Evolutionary conservation across 306 rosid species (phyloP).

Genomic region (peach (Prunus persica)): Prunus_persica_NCBIv2 NC_034009.1:35260001-35260500

Average conservation of each 20-base stretch:
- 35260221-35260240: background rate
- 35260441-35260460: background rate
- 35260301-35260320: slow-evolving; percentile 29
- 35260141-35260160: background rate
- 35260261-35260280: slow-evolving; percentile 18
- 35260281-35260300: slow-evolving; percentile 42
- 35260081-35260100: background rate
- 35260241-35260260: background rate
- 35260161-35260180: too few species aligned
- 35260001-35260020: background rate
- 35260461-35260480: slow-evolving; percentile 1
- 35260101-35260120: background rate
- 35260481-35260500: slow-evolving; percentile 8
- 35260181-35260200: background rate
- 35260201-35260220: background rate
- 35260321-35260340: slow-evolving; percentile 46
- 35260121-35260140: background rate
- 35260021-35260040: background rate
- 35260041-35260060: slow-evolving; percentile 2
- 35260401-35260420: slow-evolving; percentile 41
- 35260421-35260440: slow-evolving; percentile 51
- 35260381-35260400: slow-evolving; percentile 30
- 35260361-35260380: slow-evolving; percentile 32
- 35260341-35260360: slow-evolving; percentile 30
- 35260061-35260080: background rate